A percentile compares a stretch with the other conserved stretches of the same genome.
phyloP scores from a whole-genome alignment of 1,284 basidiomycete genomes.

The Inonotus hispidus region DNA sequence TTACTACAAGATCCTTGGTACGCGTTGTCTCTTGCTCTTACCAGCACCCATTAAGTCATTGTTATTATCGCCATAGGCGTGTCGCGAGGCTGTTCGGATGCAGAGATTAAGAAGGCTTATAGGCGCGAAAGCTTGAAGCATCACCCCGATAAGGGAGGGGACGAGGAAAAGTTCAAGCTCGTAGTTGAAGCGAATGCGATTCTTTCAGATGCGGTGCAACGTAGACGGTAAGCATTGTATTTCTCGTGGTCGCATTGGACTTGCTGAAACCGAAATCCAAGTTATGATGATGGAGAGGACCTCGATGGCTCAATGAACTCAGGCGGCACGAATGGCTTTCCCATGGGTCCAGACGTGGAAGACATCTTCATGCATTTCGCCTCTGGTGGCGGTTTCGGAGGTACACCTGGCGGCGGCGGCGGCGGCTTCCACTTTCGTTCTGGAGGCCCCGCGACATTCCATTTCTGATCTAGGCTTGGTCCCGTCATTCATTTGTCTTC shows the following conservation, averaged over 20 bases:
- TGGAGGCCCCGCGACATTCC: not conserved
- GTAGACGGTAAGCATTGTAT: constrained; percentile 49
- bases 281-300: constrained; percentile 75
- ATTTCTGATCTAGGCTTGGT: not conserved
- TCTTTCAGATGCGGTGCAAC: constrained; percentile 63
- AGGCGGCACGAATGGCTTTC: constrained; percentile 35
- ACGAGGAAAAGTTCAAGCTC: constrained; percentile 85
- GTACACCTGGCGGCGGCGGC: not conserved
- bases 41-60: not conserved
- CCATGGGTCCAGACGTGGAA: constrained; percentile 45
- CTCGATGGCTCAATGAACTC: constrained; percentile 51
- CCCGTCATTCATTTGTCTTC: not conserved
- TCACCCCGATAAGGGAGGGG: constrained; percentile 82
- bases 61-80: constrained; percentile 30
- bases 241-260: constrained; percentile 18
- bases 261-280: constrained; percentile 63
- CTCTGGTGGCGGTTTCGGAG: constrained; percentile 6
- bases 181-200: constrained; percentile 73
- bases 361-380: constrained; percentile 60
- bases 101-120: constrained; percentile 79
- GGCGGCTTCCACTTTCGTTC: constrained; percentile 3
- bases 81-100: constrained; percentile 51
- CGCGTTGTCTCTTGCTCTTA: constrained; percentile 1
- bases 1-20: constrained; percentile 72
- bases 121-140: constrained; percentile 72